Percentiles rank a stretch among this genome's conserved stretches.
These are phyloP conservation scores for Xylaria multiplex DNA, from an alignment of 2,329 filamentous ascomycete species.

Conservation along the genomic window DNA sequence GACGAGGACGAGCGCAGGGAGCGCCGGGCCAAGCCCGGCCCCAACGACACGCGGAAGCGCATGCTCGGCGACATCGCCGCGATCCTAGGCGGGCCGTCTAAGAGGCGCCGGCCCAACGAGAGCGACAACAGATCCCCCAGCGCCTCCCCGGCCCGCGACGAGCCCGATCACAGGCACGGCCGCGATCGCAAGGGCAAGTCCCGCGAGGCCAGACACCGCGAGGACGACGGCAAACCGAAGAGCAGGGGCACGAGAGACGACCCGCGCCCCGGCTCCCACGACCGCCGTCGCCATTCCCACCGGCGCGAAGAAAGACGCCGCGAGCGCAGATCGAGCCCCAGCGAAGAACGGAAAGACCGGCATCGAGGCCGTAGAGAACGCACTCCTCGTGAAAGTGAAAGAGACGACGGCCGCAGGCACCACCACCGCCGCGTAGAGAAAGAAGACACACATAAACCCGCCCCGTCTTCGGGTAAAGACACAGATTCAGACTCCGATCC, in stretches of 20 bases:
- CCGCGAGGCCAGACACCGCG: constrained; percentile 26
- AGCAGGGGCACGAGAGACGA: constrained; percentile 45
- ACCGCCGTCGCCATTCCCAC: constrained; percentile 26
- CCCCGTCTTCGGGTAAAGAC: constrained; percentile 28
- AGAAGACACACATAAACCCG: constrained; percentile 7
- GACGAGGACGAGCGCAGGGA: constrained; percentile 46
- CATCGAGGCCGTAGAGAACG: constrained; percentile 29
- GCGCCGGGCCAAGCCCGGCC: constrained; percentile 57
- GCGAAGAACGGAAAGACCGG: constrained; percentile 22
- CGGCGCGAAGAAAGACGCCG: constrained; percentile 29
- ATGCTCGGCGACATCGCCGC: constrained; percentile 71
- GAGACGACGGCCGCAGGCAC: constrained; percentile 16
- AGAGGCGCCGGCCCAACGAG: constrained; percentile 51
- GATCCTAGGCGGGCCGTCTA: constrained; percentile 60
- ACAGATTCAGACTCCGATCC: constrained; percentile 71
- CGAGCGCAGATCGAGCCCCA: constrained; percentile 27
- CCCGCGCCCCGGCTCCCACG: constrained; percentile 29
- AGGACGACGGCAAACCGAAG: constrained; percentile 39
- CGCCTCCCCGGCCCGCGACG: constrained; percentile 22
- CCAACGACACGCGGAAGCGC: constrained; percentile 63
- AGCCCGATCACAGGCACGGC: constrained; percentile 33
- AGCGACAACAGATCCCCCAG: constrained; percentile 30
- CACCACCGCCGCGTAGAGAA: constrained; percentile 10
- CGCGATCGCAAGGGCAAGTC: constrained; percentile 34
- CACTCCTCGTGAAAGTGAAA: constrained; percentile 21